phyloP scores from a whole-genome alignment of 2,329 filamentous ascomycete genomes.

The Thermochaetoides dissita region DNA sequence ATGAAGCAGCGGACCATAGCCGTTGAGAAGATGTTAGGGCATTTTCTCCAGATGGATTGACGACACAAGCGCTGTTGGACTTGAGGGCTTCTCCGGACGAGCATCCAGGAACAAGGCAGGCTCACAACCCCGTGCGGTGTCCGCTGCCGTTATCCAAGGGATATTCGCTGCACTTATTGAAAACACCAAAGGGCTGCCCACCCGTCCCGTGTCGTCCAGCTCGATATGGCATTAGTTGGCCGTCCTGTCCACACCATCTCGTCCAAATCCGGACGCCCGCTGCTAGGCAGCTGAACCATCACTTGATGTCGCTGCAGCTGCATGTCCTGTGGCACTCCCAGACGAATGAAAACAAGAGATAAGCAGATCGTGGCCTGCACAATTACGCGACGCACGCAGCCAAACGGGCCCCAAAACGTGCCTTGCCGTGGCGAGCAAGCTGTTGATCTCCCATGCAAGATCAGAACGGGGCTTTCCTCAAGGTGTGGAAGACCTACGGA shows the following conservation, averaged over 20 bases:
- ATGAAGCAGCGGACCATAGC: too few relatives aligned
- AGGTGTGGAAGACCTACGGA: too few relatives aligned
- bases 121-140: too few relatives aligned
- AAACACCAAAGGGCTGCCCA: too few relatives aligned
- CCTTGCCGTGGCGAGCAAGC: neutral
- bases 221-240: neutral
- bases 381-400: constrained; percentile 3
- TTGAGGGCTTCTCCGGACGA: too few relatives aligned
- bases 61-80: too few relatives aligned
- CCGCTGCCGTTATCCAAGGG: too few relatives aligned
- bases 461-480: neutral
- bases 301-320: constrained; percentile 17
- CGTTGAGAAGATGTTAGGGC: too few relatives aligned
- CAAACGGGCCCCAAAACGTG: constrained; percentile 1
- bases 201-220: too few relatives aligned
- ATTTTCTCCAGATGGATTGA: too few relatives aligned
- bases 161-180: too few relatives aligned
- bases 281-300: constrained; percentile 14
- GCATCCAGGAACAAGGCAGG: too few relatives aligned
- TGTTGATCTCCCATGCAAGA: constrained; percentile 5
- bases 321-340: constrained; percentile 13
- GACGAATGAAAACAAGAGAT: constrained; percentile 2
- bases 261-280: constrained; percentile 10
- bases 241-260: constrained; percentile 10
- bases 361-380: neutral